Base-by-base conservation (phyloP, 1,284 basidiomycete genomes). In the Sporisorium sorghi region DNA sequence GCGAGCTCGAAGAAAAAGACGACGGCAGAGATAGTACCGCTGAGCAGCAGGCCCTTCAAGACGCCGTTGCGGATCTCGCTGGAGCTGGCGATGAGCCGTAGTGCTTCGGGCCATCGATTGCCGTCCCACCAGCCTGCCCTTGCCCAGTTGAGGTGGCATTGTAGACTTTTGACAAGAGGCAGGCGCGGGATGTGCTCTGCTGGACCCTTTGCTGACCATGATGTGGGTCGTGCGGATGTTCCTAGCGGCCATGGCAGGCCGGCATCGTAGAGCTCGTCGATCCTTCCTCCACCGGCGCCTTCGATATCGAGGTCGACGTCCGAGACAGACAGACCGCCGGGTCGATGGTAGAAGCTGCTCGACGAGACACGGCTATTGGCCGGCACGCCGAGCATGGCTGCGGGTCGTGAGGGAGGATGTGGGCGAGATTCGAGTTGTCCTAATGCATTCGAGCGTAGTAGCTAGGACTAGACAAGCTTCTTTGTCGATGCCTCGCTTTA, bases 261-360 rank as follows among this genome's bases (percentile, higher is more conserved):
- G 1, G 70, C 58, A 48, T 82, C 79, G 61, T 83, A 83, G 15
- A 76, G 46, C 46, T 81, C 82, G 30, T 80, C 78, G n/a, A 83
- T 67, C 42, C 73, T 58, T 15, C 71, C 58, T 30, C 62, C 71
- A 4, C 79, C 72, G 33, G 80, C 75, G 14, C 78, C 79, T 61
- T 83, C 82, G 30, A 82, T 79, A 50, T 83, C 80, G 59, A 83
- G 71, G 48, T 83, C 82, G 15, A 81, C 70, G 19, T 80, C 81
- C 19, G 76, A 63, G 28, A 67, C 63, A 14, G 65, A 69, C 5
- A 64, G 47, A 1, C 43, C 57, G 7, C 48, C 47, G 21, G 59
- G 70, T 39, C 58, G 61, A 49, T 73, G 70, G 15, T 62, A 56
- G 60, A 62, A 64, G 49, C 35, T 51, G 57, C 61, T 73, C 39